phyloP scores from a whole-genome alignment of 176 grass and related monocot genomes.

The Triticum dicoccoides region DNA sequence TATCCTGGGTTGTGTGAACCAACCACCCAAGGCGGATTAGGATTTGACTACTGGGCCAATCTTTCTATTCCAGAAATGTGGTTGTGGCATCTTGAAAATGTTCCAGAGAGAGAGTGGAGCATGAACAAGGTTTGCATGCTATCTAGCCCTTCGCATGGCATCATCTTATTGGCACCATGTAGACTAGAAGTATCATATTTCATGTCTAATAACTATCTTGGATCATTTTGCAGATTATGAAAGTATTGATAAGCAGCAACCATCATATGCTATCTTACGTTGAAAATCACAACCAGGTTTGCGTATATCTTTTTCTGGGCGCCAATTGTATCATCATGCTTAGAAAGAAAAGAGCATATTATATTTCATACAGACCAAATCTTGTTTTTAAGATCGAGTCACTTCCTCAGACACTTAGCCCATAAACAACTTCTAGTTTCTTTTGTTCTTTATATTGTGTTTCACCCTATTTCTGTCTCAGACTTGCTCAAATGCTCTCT shows the following conservation, averaged over 20 bases:
- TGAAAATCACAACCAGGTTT: constrained; percentile 94
- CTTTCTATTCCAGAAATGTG: constrained; percentile 93
- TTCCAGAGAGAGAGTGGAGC: constrained; percentile 83
- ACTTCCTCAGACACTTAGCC: not conserved
- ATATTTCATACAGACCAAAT: constrained; percentile 10
- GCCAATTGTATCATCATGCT: constrained; percentile 19
- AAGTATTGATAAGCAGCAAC: constrained; percentile 59
- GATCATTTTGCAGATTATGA: constrained; percentile 69
- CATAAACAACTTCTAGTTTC: not conserved
- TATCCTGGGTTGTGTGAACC: constrained; percentile 96
- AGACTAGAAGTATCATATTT: constrained; percentile 19
- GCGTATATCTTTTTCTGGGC: not conserved
- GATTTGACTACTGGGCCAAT: constrained; percentile 93
- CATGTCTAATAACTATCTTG: not conserved
- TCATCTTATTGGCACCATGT: not conserved
- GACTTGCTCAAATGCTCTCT: not conserved
- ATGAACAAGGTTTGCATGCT: constrained; percentile 73
- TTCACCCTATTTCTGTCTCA: not conserved
- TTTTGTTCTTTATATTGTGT: not conserved
- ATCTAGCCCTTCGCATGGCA: not conserved
- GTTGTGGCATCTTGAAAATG: constrained; percentile 95
- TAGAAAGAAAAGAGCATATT: constrained; percentile 12
- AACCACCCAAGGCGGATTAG: constrained; percentile 85
- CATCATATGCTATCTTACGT: constrained; percentile 75
- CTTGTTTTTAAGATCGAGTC: constrained; percentile 1